A percentile compares a stretch with the other conserved stretches of the same genome.
Evolutionary conservation across 768 basidiomycete species (phyloP).

Genomic region (Phylloporus sp.): DNA sequence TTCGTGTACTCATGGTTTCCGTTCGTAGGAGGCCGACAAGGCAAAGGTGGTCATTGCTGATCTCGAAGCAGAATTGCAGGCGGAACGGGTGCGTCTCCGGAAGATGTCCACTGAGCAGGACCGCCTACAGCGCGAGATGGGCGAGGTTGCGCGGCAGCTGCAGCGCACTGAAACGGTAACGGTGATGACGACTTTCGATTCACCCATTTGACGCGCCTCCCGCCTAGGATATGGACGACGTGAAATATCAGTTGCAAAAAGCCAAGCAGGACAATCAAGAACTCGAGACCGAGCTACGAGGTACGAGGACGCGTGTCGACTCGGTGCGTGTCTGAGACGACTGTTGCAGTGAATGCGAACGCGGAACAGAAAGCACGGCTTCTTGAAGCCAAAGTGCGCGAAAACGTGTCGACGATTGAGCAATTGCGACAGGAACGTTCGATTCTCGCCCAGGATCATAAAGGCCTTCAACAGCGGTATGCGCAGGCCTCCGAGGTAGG

Average conservation of each 20-base stretch:
- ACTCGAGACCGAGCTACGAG: slow-evolving; percentile 68
- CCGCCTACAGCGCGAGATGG: slow-evolving; percentile 58
- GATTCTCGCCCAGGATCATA: slow-evolving; percentile 62
- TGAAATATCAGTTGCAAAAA: slow-evolving; percentile 60
- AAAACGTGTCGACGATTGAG: slow-evolving; percentile 67
- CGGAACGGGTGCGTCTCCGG: slow-evolving; percentile 63
- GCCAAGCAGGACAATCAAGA: slow-evolving; percentile 71
- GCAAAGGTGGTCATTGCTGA: slow-evolving; percentile 62
- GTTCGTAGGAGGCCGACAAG: slow-evolving; percentile 59
- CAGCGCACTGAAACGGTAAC: slow-evolving; percentile 65
- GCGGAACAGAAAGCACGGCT: slow-evolving; percentile 70
- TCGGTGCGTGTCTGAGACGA: not conserved
- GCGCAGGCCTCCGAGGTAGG: slow-evolving; percentile 63
- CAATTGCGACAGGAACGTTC: slow-evolving; percentile 75
- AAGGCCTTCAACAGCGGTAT: slow-evolving; percentile 64
- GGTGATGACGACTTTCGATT: not conserved
- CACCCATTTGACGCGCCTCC: slow-evolving; percentile 2
- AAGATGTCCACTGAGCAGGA: slow-evolving; percentile 59
- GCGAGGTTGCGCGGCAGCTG: slow-evolving; percentile 56
- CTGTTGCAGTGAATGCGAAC: slow-evolving; percentile 50
- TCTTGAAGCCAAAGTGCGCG: slow-evolving; percentile 60
- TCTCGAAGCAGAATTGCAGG: slow-evolving; percentile 65
- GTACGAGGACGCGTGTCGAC: slow-evolving; percentile 37
- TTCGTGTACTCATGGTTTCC: not conserved
- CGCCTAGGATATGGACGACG: slow-evolving; percentile 71